Base-by-base conservation (phyloP, 345 rosid genomes). In the Aegle marmelos region DNA sequence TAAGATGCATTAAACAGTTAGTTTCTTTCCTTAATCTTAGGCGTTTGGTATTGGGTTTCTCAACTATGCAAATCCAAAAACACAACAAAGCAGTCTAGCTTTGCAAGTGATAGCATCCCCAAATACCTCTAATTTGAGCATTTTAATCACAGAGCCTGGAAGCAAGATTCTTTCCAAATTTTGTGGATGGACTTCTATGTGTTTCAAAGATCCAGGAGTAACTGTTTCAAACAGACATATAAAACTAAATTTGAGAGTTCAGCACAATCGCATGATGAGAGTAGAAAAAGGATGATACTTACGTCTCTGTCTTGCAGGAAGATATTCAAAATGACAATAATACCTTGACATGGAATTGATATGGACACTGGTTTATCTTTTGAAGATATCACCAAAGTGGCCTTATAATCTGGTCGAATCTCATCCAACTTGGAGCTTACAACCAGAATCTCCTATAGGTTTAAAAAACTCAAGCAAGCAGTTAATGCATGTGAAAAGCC, bases 261-360 rank as follows among this genome's bases (percentile, higher is more conserved):
- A 73, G 71, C 41, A 27, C 9, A 56, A 53, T 24, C 34, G 34
- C 27, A 48, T 7, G 27, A 34, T 28, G 74, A 60, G 34, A 58
- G 31, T 50, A 54, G 24, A 37, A 27, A 59, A 56, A 11, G 58
- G 34, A 66, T 63, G 60, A 45, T 48, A 34, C 16, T 19, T 31
- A 16, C 53, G 62, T 57, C 41, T n/a, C 63, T 31, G 33, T 56
- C 28, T 62, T 25, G 19, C 45, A 22, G 2, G 14, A 19, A 70
- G 37, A 33, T 56, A 14, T 13, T 37, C 30, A 59, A 24, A 68
- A 17, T 41, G 41, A 39, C 33, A 27, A 75, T 30, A 63, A 65
- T 88, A 93, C 97, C 90, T 85, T 73, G 79, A 84, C 91, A 91
- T 72, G 85, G 82, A 73, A 88, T 75, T n/a, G 85, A 79, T 76